Evolutionary conservation across 2,329 filamentous ascomycete genomes (phyloP), one percentile per base, ranked within the genome.

Genomic region (Escovopsis sp.): DNA sequence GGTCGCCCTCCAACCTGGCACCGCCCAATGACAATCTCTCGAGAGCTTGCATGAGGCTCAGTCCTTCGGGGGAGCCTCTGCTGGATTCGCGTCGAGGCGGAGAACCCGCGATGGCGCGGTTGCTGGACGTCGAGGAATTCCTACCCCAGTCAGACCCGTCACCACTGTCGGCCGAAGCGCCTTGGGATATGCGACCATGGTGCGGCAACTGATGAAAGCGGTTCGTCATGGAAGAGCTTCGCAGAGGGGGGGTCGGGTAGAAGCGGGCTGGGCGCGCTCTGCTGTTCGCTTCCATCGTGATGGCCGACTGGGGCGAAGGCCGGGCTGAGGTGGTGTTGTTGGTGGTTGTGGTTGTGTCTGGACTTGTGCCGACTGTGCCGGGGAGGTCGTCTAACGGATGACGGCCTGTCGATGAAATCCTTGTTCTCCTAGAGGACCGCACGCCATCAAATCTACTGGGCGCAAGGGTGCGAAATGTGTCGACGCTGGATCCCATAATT

Each of bases 211-310:
- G 12, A 25, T 6, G 10, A n/a, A n/a, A 32, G 7, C 40, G 37
- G 14, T 41, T 42, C 13, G 43, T 27, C 34, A 43, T 30, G 9
- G 50, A 50, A 15, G 45, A 50, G 15, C 45, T 46, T 35, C 49
- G 46, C 13, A 45, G 42, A n/a, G 50, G 45, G 30, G 46, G 40
- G 10, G 39, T 39, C 12, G 37, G 8, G 25, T 42, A 39, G 12
- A 37, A 39, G 13, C 39, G 13, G 11, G 11, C 14, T n/a, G 39
- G n/a, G 24, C 33, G 40, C 10, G 42, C n/a, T n/a, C 40, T n/a
- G 32, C 31, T 31, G 15, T 7, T 29, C 15, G n/a, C 13, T 24
- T 42, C 34, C 16, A 37, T 30, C 39, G 36, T 39, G 7, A 39
- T 38, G 16, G 39, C 39, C 27, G 35, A 27, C 25, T 32, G 34